Base-by-base conservation (phyloP, 768 basidiomycete species). In the Tephrocybe sp. region DNA sequence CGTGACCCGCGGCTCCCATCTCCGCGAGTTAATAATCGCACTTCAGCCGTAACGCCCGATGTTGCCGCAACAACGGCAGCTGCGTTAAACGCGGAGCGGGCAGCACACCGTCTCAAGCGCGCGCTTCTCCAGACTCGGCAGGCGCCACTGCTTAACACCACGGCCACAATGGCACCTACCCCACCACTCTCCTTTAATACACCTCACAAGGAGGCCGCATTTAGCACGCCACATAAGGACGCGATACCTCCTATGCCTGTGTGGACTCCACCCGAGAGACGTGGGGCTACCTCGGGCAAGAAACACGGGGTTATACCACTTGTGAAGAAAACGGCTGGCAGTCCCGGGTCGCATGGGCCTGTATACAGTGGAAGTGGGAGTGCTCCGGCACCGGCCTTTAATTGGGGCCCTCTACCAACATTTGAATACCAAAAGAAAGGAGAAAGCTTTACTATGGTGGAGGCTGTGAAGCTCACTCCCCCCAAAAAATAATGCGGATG, bases 1-100 rank as follows among this genome's bases (percentile, higher is more conserved):
- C 68, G 75, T 23, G 81, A 83, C 54, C 63, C 72, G 21, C 70
- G 75, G 17, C 68, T 79, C 9, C 72, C 69, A 0, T 68, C 74
- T 43, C 67, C 68, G 4, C 71, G 68, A n/a, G 54, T 67, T 25
- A 62, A 62, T 25, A 73, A 71, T 21, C 51, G 55, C 12, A 34
- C 46, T 30, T 30, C 28, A 71, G 73, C 6, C 64, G 70, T 85
- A 1, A 84, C 82, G 0, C 84, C 85, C 0, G 76, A 84, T 57
- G 81, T 90, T 33, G 90, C 89, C 0, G 73, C 77, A 7, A 85
- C 84, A 4, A 90, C 90, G 0, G 88, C 90, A 0, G 88, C 88
- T 1, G 90, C 92, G 20, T 72, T 94, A 41, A 88, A 90, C 53
- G 85, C 89, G 0, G 92, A 93, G 66, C 76, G 87, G 25, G 80